Evolutionary conservation across 2,329 filamentous ascomycete species (phyloP).

Genomic region (Aureobasidium sp.): DNA sequence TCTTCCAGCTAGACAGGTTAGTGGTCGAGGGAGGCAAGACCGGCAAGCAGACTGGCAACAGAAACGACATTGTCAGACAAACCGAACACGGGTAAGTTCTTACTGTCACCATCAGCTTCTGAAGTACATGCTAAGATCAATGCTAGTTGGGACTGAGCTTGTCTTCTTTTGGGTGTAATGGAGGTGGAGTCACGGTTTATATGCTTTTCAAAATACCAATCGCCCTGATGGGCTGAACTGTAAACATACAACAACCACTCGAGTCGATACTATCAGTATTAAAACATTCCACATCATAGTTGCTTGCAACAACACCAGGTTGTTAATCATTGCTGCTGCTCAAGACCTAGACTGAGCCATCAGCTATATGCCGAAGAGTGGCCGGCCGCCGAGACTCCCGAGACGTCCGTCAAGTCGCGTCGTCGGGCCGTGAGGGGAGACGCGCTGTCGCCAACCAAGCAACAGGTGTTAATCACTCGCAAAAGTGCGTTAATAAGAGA

Average conservation of each 20-base stretch:
- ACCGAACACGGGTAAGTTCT: conserved; percentile 67
- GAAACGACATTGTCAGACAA: conserved; percentile 63
- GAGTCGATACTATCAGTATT: neutral
- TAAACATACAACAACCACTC: conserved; percentile 6
- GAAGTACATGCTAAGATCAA: neutral
- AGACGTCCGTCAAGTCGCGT: conserved; percentile 8
- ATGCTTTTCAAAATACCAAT: conserved; percentile 14
- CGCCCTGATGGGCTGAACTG: neutral
- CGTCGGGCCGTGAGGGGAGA: conserved; percentile 8
- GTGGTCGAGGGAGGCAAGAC: conserved; percentile 85
- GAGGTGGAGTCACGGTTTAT: conserved; percentile 14
- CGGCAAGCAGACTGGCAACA: conserved; percentile 63
- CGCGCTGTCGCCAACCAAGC: conserved; percentile 12
- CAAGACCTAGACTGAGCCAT: neutral
- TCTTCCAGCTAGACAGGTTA: conserved; percentile 84
- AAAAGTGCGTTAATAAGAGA: conserved; percentile 4
- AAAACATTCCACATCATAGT: neutral
- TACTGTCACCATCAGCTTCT: neutral
- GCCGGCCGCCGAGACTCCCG: neutral
- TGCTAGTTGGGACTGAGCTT: conserved; percentile 7
- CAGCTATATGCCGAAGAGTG: neutral
- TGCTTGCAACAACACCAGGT: neutral
- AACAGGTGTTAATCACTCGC: neutral
- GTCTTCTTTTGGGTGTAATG: neutral
- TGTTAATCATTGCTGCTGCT: neutral